Evolutionary conservation across 306 rosid species (phyloP).

Genomic region (Ormosia semicastrata): DNA sequence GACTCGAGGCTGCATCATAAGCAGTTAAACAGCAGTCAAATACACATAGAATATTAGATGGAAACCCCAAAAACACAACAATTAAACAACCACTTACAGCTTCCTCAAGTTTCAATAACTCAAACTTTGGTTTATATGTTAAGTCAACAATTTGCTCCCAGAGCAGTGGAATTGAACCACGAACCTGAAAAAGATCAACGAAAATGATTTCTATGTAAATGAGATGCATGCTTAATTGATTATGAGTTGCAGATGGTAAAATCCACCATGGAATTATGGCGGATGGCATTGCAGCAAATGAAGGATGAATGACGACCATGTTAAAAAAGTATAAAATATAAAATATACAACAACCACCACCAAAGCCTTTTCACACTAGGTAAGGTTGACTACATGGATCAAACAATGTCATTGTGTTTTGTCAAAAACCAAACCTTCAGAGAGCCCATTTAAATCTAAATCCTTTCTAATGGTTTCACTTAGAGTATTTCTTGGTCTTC

Average conservation of each 20-base stretch:
- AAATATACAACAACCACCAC: too few species aligned
- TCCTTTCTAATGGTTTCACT: too few species aligned
- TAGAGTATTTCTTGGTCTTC: too few species aligned
- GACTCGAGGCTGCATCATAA: conserved; percentile 60
- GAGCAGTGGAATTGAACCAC: conserved; percentile 79
- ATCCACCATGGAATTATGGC: background rate
- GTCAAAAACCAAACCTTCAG: too few species aligned
- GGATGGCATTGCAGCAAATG: background rate
- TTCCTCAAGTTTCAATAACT: conserved; percentile 65
- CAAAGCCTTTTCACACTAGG: too few species aligned
- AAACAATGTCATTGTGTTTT: too few species aligned
- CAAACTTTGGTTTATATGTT: conserved; percentile 84
- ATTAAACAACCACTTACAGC: conserved; percentile 53
- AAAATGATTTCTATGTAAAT: background rate
- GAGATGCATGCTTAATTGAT: background rate
- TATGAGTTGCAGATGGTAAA: background rate
- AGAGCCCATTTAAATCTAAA: too few species aligned
- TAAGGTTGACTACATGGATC: too few species aligned
- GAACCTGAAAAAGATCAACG: conserved; percentile 48
- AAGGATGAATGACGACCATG: too few species aligned
- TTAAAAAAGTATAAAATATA: too few species aligned
- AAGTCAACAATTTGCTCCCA: conserved; percentile 84
- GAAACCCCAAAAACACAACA: conserved; percentile 16
- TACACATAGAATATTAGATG: background rate
- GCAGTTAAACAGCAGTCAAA: conserved; percentile 32